These are phyloP conservation scores for Nemania sp. DNA, from an alignment of 2,329 filamentous ascomycete species.

Conservation along the genomic window DNA sequence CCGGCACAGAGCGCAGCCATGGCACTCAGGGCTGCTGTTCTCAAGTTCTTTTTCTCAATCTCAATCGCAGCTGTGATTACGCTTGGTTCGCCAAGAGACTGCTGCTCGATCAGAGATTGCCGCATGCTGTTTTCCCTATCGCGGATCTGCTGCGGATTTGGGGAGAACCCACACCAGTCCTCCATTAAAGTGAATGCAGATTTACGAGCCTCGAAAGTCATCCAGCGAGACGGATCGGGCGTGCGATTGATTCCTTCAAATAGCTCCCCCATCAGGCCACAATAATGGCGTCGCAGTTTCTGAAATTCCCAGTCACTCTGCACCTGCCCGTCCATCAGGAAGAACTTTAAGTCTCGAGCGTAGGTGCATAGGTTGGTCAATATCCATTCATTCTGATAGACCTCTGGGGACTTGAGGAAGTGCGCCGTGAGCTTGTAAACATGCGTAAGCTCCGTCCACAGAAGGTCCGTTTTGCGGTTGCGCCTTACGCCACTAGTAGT, in stretches of 20 bases:
- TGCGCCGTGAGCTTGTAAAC: constrained; percentile 95
- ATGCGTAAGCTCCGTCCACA: constrained; percentile 94
- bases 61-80: constrained; percentile 91
- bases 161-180: constrained; percentile 98
- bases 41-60: constrained; percentile 93
- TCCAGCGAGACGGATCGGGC: constrained; percentile 88
- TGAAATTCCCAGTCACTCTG: constrained; percentile 96
- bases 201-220: constrained; percentile 96
- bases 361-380: constrained; percentile 89
- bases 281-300: constrained; percentile 91
- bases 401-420: constrained; percentile 81
- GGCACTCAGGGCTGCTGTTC: constrained; percentile 89
- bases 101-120: constrained; percentile 83
- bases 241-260: constrained; percentile 92
- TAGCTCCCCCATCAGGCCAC: constrained; percentile 90
- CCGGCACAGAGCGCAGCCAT: constrained; percentile 94
- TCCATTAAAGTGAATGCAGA: constrained; percentile 98
- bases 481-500: constrained; percentile 84
- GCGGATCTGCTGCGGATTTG: constrained; percentile 85
- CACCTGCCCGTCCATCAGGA: constrained; percentile 93
- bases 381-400: constrained; percentile 90
- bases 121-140: constrained; percentile 89
- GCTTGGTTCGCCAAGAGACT: constrained; percentile 79
- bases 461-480: constrained; percentile 84
- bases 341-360: constrained; percentile 91